These are phyloP conservation scores for Murraya paniculata DNA, from an alignment of 345 rosid genomes.

Conservation along the genomic window DNA sequence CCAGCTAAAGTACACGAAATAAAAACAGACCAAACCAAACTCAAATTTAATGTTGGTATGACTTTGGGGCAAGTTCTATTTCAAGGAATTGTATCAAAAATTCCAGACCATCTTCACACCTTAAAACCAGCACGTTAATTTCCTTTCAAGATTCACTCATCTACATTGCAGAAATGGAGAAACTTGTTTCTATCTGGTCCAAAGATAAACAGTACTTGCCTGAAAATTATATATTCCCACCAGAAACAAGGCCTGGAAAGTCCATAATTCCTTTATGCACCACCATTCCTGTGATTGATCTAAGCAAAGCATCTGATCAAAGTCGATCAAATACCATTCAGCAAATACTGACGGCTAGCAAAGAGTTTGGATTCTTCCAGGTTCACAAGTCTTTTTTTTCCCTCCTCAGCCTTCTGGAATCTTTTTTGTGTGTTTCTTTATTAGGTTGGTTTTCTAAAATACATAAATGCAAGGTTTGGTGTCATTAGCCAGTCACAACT, in stretches of 20 bases:
- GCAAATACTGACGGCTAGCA: constrained; percentile 20
- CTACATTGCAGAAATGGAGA: constrained; percentile 5
- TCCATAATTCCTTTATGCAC: not conserved
- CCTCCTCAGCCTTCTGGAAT: no score
- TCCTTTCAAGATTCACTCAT: not conserved
- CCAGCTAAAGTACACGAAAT: not conserved
- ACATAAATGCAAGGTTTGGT: no score
- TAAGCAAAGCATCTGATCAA: not conserved
- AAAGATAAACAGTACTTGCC: constrained; percentile 12
- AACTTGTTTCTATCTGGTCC: constrained; percentile 24
- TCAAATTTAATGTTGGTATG: not conserved
- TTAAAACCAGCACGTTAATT: not conserved
- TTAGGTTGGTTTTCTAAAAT: not conserved
- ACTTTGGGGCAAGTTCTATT: not conserved
- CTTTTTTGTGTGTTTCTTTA: not conserved
- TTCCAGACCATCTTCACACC: not conserved
- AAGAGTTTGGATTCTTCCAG: constrained; percentile 29
- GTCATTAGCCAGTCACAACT: no score
- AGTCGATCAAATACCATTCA: constrained; percentile 2
- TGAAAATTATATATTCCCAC: constrained; percentile 28
- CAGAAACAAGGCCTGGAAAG: constrained; percentile 26
- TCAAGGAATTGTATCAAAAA: not conserved
- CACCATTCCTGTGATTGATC: constrained; percentile 17
- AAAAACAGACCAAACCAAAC: not conserved
- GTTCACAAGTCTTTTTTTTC: not conserved